phyloP scores from a whole-genome alignment of 2,329 filamentous ascomycete species.

The Fusarium floridanum region DNA sequence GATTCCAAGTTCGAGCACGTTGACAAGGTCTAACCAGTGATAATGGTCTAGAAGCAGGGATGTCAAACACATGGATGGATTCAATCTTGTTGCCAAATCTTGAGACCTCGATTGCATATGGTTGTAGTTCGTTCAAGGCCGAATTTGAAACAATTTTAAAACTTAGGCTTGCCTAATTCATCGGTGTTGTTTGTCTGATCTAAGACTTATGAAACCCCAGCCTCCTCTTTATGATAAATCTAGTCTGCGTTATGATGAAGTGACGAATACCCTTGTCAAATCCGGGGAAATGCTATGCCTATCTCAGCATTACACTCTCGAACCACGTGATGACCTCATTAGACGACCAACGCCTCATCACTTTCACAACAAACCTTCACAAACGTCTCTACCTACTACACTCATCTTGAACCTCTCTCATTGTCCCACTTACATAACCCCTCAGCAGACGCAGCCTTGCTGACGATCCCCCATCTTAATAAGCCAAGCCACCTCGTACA shows the following conservation, averaged over 20 bases:
- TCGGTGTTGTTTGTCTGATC: background rate
- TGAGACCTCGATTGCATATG: background rate
- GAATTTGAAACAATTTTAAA: background rate
- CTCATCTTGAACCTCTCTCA: background rate
- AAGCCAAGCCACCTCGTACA: background rate
- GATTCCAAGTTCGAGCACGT: background rate
- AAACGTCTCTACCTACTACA: background rate
- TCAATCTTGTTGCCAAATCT: background rate
- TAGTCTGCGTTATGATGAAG: background rate
- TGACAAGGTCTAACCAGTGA: background rate
- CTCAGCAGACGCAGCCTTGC: background rate
- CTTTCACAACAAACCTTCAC: constrained; percentile 2
- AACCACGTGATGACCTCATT: constrained; percentile 42
- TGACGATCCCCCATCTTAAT: background rate
- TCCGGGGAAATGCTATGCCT: constrained; percentile 34
- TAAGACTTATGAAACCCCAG: background rate
- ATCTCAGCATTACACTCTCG: constrained; percentile 13
- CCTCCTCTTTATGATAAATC: background rate
- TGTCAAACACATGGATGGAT: background rate
- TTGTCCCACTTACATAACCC: background rate
- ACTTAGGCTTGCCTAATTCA: background rate
- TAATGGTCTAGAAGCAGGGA: background rate
- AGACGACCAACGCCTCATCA: constrained; percentile 8
- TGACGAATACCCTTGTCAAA: background rate
- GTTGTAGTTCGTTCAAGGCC: background rate